Base-by-base conservation (phyloP, 768 basidiomycete species). In the Psilocybe cyanescens region DNA sequence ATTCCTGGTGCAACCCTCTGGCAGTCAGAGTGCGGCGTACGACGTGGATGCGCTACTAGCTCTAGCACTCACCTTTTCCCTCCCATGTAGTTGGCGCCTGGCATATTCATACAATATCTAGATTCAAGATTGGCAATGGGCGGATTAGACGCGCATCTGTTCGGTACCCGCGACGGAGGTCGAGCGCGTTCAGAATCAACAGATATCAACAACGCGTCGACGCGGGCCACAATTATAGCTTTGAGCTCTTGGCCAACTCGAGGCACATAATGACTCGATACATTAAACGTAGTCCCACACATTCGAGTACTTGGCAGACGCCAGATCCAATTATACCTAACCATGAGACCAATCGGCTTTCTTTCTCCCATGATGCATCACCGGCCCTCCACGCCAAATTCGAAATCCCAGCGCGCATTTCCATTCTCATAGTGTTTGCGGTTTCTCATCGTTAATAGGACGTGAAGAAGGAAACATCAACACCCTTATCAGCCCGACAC, bases 81-180 rank as follows among this genome's bases (percentile, higher is more conserved):
- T 24, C 89, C 89, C 88, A 89, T 90, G 63, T 90, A 91, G 66
- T 91, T 91, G 31, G 88, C 89, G 5, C 89, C 89, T 19, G 75
- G 74, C 88, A 89, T 88, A 14, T 44, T 44, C 17, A 30, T 16
- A 52, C 33, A 52, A 29, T 7, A 35, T 35, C 33, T 35, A 3
- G 33, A 35, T 35, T 7, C 33, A 35, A 35, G 11, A 11, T 35
- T 35, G 33, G 11, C 33, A 35, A 11, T 35, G 33, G 11, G 33
- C 33, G 1, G 33, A 35, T 35, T 3, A 35, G 11, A 35, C 6
- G 33, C 33, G 33, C 33, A 35, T 35, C 24, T 24, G 24, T 24
- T 24, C 24, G 24, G 24, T 2, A 24, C 2, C 24, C 33, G 33
- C 33, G 33, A 35, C 11, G 33, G 3, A 24, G 6, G 24, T 24